phyloP scores from a whole-genome alignment of 139 green algal species.

The Helicosporidium sp. region DNA sequence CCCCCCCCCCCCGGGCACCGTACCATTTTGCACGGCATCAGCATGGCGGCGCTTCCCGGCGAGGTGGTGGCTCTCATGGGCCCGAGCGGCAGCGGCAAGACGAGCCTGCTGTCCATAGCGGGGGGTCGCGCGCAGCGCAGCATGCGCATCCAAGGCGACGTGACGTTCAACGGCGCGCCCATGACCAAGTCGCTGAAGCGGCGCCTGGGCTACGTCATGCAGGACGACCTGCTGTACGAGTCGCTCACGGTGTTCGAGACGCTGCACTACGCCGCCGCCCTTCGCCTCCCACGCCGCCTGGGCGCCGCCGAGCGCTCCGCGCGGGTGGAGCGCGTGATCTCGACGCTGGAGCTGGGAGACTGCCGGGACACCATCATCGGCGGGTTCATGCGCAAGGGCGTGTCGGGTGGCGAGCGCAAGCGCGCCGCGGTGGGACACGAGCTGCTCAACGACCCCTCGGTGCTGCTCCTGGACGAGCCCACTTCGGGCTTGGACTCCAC shows the following conservation, averaged over 20 bases:
- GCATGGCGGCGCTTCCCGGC: slow-evolving; percentile 19
- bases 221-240: slow-evolving; percentile 76
- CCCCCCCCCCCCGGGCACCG: background rate
- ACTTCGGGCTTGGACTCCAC: slow-evolving; percentile 69
- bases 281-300: slow-evolving; percentile 58
- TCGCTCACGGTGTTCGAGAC: slow-evolving; percentile 54
- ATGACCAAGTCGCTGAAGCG: slow-evolving; percentile 34
- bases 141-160: slow-evolving; percentile 16
- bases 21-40: slow-evolving; percentile 26
- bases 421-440: slow-evolving; percentile 63
- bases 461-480: slow-evolving; percentile 60
- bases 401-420: slow-evolving; percentile 87
- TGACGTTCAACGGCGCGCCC: slow-evolving; percentile 48
- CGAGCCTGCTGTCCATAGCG: slow-evolving; percentile 48
- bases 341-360: slow-evolving; percentile 39
- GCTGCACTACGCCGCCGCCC: slow-evolving; percentile 51
- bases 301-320: slow-evolving; percentile 27
- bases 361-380: slow-evolving; percentile 81
- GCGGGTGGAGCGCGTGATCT: slow-evolving; percentile 49
- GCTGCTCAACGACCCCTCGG: slow-evolving; percentile 77
- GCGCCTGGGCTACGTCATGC: slow-evolving; percentile 47
- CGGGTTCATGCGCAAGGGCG: slow-evolving; percentile 54
- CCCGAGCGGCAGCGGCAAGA: slow-evolving; percentile 58
- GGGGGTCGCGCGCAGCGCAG: slow-evolving; percentile 31
- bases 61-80: slow-evolving; percentile 42